A percentile compares a stretch with the other conserved stretches of the same genome.
Conservation (phyloP, 352 stramenopile species). For the Pythium pyrilobum region DNA sequence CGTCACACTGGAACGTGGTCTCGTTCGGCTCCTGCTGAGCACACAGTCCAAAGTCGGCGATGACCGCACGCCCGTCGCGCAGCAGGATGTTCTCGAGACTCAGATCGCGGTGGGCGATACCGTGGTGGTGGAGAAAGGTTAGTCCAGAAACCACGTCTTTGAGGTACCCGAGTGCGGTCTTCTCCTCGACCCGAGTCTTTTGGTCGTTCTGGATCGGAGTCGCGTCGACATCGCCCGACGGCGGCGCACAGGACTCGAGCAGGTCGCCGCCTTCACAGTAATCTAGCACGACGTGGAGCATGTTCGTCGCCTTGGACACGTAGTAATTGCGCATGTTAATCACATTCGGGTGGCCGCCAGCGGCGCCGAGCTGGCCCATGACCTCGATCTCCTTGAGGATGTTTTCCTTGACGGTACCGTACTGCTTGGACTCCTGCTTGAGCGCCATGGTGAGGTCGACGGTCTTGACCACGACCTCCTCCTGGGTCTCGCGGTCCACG, state of each 20-base stretch:
- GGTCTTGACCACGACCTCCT: conserved; percentile 69
- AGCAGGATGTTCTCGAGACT: conserved; percentile 98
- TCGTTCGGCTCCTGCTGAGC: conserved; percentile 44
- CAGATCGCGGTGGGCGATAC: conserved; percentile 91
- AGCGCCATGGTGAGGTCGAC: conserved; percentile 54
- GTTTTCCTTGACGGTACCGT: conserved; percentile 60
- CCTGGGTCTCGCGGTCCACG: conserved; percentile 39
- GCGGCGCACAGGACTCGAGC: conserved; percentile 46
- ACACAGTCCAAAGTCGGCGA: conserved; percentile 69
- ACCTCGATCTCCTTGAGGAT: conserved; percentile 67
- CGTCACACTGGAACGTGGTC: conserved; percentile 46
- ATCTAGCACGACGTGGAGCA: conserved; percentile 71
- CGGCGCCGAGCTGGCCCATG: conserved; percentile 39
- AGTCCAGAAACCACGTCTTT: conserved; percentile 64
- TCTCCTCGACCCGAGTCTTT: conserved; percentile 31
- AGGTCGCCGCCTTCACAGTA: conserved; percentile 73
- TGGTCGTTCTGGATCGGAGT: conserved; percentile 2
- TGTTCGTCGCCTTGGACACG: conserved; percentile 34
- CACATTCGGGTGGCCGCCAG: conserved; percentile 66
- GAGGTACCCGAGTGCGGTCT: conserved; percentile 48
- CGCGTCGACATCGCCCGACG: conserved; percentile 2
- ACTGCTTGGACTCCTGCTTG: conserved; percentile 41
- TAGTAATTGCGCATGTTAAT: conserved; percentile 68
- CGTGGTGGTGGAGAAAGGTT: conserved; percentile 55
- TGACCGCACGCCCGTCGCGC: conserved; percentile 42